Percentiles rank a stretch among this genome's conserved stretches.
These are phyloP conservation scores for Oryza australiensis DNA, from an alignment of 176 grass and related monocot genomes.

Conservation along the genomic window DNA sequence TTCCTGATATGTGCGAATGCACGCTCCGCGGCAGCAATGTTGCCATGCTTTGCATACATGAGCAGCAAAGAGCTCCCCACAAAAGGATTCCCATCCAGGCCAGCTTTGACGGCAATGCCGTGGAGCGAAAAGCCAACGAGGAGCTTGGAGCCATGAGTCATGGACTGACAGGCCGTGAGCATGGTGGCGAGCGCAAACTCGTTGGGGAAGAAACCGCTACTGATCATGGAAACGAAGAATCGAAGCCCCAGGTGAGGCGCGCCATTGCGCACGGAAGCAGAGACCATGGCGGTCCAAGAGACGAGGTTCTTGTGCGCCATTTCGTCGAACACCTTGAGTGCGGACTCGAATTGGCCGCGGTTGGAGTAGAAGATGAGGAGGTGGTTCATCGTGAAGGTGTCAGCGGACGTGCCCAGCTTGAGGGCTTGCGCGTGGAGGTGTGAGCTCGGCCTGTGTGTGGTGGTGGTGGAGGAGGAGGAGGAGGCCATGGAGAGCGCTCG, in stretches of 20 bases:
- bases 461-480: background rate
- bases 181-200: constrained; percentile 46
- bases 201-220: constrained; percentile 41
- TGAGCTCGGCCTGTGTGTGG: background rate
- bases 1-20: constrained; percentile 23
- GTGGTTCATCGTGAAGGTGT: constrained; percentile 58
- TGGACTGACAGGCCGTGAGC: constrained; percentile 19
- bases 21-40: constrained; percentile 25
- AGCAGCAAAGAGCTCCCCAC: constrained; percentile 43
- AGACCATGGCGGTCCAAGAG: constrained; percentile 58
- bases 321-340: constrained; percentile 45
- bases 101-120: constrained; percentile 34
- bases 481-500: constrained; percentile 29
- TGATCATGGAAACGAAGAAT: constrained; percentile 40
- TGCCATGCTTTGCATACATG: constrained; percentile 48
- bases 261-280: constrained; percentile 19
- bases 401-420: constrained; percentile 41
- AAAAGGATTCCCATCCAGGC: constrained; percentile 35
- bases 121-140: constrained; percentile 34
- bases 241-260: constrained; percentile 9
- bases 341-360: background rate
- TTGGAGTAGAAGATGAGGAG: constrained; percentile 40
- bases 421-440: constrained; percentile 42
- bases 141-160: background rate
- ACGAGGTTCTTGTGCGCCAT: constrained; percentile 51